Evolutionary conservation across 768 basidiomycete genomes (phyloP).

Genomic region (Pisolithus marmoratus): DNA sequence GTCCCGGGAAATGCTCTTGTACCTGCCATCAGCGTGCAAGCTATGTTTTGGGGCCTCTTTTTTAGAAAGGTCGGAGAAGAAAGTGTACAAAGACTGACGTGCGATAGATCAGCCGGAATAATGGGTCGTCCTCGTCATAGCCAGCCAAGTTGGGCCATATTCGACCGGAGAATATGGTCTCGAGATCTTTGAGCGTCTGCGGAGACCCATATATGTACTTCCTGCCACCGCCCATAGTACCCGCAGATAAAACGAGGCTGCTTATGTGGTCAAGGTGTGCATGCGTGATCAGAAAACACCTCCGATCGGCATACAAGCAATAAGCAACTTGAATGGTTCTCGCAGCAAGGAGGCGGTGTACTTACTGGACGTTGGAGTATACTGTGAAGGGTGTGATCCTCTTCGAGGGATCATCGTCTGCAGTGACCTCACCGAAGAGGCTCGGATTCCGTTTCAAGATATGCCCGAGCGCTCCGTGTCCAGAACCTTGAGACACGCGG

Average conservation of each 20-base stretch:
- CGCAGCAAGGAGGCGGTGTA: not conserved
- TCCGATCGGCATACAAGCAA: slow-evolving; percentile 23
- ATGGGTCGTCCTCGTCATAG: slow-evolving; percentile 58
- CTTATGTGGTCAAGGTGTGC: slow-evolving; percentile 89
- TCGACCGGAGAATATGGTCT: slow-evolving; percentile 68
- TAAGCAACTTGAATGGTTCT: not conserved
- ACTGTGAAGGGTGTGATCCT: slow-evolving; percentile 18
- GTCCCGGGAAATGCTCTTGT: slow-evolving; percentile 45
- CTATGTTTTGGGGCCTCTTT: slow-evolving; percentile 1
- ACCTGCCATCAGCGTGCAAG: slow-evolving; percentile 46
- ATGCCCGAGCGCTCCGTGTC: slow-evolving; percentile 67
- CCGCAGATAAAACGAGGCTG: slow-evolving; percentile 79
- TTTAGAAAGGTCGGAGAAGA: not conserved
- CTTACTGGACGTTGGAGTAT: slow-evolving; percentile 32
- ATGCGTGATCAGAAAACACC: slow-evolving; percentile 83
- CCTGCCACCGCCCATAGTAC: slow-evolving; percentile 56
- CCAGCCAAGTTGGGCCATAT: slow-evolving; percentile 85
- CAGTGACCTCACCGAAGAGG: slow-evolving; percentile 38
- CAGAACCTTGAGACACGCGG: slow-evolving; percentile 55
- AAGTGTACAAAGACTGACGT: slow-evolving; percentile 40
- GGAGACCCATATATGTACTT: slow-evolving; percentile 60
- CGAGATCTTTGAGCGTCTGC: slow-evolving; percentile 61
- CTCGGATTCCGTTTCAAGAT: slow-evolving; percentile 53
- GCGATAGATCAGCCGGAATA: slow-evolving; percentile 56
- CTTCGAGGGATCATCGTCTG: slow-evolving; percentile 8